phyloP scores from a whole-genome alignment of 441 rosid genomes.

The Gossypium lobatum region DNA sequence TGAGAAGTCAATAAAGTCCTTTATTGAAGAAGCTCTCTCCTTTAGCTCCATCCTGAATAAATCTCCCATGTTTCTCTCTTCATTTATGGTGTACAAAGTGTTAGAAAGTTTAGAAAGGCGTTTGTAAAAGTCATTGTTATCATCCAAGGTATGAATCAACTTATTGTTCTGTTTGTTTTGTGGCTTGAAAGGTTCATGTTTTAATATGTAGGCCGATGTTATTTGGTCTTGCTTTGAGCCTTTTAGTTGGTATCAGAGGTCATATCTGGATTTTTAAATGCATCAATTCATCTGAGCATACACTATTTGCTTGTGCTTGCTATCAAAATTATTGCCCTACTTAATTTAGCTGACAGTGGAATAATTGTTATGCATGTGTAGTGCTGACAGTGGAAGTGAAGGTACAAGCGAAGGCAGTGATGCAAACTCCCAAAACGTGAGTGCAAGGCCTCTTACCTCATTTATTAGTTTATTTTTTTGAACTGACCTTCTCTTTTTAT shows the following conservation, averaged over 20 bases:
- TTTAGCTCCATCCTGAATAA: background rate
- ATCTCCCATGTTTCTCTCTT: background rate
- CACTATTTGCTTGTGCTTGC: slow-evolving; percentile 10
- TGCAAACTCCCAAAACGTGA: slow-evolving; percentile 77
- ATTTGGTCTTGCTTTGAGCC: background rate
- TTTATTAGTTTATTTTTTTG: slow-evolving; percentile 13
- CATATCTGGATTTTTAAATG: background rate
- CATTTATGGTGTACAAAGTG: background rate
- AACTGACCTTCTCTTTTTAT: background rate
- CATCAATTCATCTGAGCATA: background rate
- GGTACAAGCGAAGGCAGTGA: slow-evolving; percentile 96
- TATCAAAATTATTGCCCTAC: background rate
- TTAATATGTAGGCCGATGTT: background rate
- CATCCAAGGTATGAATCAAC: background rate
- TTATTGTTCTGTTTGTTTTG: background rate
- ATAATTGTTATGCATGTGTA: slow-evolving; percentile 25
- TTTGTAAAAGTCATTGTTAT: background rate
- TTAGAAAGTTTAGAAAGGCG: background rate
- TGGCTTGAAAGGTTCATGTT: background rate
- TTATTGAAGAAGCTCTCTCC: background rate
- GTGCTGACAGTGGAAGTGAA: slow-evolving; percentile 85
- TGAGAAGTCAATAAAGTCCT: background rate
- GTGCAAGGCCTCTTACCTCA: slow-evolving; percentile 19
- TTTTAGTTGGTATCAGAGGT: background rate
- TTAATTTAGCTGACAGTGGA: slow-evolving; percentile 25